A percentile compares a stretch with the other conserved stretches of the same genome.
Evolutionary conservation across 371 early-diverging fungal genomes (phyloP).

Genomic region (Apophysomyces sp.): DNA sequence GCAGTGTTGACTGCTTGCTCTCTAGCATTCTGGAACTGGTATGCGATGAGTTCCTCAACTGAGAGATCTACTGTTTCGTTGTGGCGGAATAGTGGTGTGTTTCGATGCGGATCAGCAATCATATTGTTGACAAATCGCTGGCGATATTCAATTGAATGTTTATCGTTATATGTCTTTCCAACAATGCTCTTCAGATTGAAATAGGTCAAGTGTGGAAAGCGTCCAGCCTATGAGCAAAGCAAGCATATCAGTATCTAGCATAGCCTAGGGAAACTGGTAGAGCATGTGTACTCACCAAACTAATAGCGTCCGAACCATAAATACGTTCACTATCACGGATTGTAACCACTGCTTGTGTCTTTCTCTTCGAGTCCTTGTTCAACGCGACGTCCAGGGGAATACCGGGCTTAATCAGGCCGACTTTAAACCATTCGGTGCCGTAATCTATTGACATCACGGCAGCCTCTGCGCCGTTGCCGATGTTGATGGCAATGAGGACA

Average conservation of each 20-base stretch:
- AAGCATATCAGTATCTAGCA: background rate
- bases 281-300: constrained; percentile 54
- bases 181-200: constrained; percentile 80
- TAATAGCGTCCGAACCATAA: constrained; percentile 88
- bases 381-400: constrained; percentile 91
- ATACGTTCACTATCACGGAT: constrained; percentile 79
- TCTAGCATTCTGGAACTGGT: constrained; percentile 89
- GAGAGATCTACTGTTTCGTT: constrained; percentile 55
- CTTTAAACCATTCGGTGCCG: constrained; percentile 96
- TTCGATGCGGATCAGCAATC: constrained; percentile 63
- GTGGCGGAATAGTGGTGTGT: constrained; percentile 63
- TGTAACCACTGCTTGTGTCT: constrained; percentile 83
- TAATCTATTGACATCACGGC: constrained; percentile 95
- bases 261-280: background rate
- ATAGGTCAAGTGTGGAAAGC: constrained; percentile 84
- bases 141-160: constrained; percentile 66
- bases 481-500: background rate
- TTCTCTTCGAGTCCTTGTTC: constrained; percentile 94
- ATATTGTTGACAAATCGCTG: constrained; percentile 71
- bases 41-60: constrained; percentile 91
- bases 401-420: constrained; percentile 90
- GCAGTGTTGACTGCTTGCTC: constrained; percentile 80
- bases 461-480: constrained; percentile 24
- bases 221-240: constrained; percentile 63
- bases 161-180: constrained; percentile 75